These are phyloP conservation scores for Lasiodiplodia sp. DNA, from an alignment of 2,329 filamentous ascomycete species.

Conservation along the genomic window DNA sequence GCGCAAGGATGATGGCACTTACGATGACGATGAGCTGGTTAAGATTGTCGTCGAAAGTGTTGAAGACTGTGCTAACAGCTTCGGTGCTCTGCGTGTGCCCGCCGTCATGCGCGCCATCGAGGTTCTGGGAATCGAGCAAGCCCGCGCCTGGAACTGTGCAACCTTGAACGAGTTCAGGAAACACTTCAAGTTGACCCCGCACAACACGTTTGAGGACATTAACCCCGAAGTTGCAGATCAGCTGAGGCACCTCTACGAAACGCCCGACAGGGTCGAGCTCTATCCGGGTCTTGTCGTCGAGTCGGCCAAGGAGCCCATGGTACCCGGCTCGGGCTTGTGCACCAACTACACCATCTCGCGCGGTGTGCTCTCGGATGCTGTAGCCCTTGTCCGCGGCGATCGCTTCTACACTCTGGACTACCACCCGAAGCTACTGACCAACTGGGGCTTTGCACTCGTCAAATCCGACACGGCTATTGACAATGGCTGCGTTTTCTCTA, in stretches of 20 bases:
- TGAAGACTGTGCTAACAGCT: conserved; percentile 73
- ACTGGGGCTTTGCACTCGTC: conserved; percentile 82
- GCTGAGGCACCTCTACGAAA: conserved; percentile 68
- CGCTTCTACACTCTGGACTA: conserved; percentile 81
- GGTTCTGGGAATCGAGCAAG: conserved; percentile 80
- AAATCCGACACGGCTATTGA: conserved; percentile 77
- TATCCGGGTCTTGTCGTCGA: conserved; percentile 82
- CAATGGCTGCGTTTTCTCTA: conserved; percentile 85
- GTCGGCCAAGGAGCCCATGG: conserved; percentile 74
- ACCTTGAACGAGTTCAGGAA: conserved; percentile 86
- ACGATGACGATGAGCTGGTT: conserved; percentile 78
- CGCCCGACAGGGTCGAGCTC: conserved; percentile 80
- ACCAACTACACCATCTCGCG: conserved; percentile 80
- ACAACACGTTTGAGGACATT: conserved; percentile 83
- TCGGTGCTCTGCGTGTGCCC: conserved; percentile 73
- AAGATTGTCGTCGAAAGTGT: conserved; percentile 72
- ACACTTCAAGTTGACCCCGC: conserved; percentile 78
- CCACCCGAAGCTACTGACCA: conserved; percentile 74
- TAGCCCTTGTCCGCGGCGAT: conserved; percentile 79
- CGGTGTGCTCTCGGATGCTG: conserved; percentile 78
- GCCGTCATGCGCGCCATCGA: conserved; percentile 77
- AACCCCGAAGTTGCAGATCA: conserved; percentile 74
- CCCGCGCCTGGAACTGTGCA: conserved; percentile 77
- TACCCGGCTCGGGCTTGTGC: conserved; percentile 73
- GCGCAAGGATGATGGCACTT: conserved; percentile 71